Evolutionary conservation across 2,329 filamentous ascomycete species (phyloP).

Genomic region (Penicillium rolfsii): DNA sequence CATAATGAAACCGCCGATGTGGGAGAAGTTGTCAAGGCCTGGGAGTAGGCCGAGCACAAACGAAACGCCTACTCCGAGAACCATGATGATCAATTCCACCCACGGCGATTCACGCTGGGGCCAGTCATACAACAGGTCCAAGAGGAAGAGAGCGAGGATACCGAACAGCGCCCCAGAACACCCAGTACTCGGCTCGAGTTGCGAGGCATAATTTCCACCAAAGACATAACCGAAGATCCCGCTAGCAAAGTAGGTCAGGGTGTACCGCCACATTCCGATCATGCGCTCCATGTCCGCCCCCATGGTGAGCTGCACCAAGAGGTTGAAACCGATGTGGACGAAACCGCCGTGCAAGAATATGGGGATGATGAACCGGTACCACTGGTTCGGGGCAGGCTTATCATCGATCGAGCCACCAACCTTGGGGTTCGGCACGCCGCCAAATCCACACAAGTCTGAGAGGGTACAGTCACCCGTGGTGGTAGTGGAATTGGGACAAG

Average conservation of each 20-base stretch:
- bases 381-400: conserved; percentile 77
- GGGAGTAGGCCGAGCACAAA: conserved; percentile 92
- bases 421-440: conserved; percentile 70
- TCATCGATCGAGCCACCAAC: conserved; percentile 56
- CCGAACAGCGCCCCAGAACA: conserved; percentile 91
- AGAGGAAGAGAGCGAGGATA: conserved; percentile 81
- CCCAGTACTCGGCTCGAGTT: conserved; percentile 79
- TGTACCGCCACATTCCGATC: conserved; percentile 86
- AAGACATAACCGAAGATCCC: conserved; percentile 97
- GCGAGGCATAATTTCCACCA: conserved; percentile 87
- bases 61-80: conserved; percentile 82
- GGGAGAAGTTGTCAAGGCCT: conserved; percentile 93
- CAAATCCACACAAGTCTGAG: conserved; percentile 81
- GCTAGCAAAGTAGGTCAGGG: conserved; percentile 83
- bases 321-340: conserved; percentile 94
- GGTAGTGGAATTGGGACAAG: conserved; percentile 79
- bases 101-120: conserved; percentile 72
- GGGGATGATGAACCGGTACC: conserved; percentile 93
- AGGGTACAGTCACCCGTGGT: conserved; percentile 68
- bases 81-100: conserved; percentile 84
- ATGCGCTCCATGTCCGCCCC: conserved; percentile 89
- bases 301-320: conserved; percentile 86
- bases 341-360: conserved; percentile 95
- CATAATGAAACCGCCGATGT: conserved; percentile 95
- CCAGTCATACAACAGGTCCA: conserved; percentile 95